These are phyloP conservation scores for Suillus tomentosus DNA, from an alignment of 768 basidiomycete genomes.

Conservation along the genomic window DNA sequence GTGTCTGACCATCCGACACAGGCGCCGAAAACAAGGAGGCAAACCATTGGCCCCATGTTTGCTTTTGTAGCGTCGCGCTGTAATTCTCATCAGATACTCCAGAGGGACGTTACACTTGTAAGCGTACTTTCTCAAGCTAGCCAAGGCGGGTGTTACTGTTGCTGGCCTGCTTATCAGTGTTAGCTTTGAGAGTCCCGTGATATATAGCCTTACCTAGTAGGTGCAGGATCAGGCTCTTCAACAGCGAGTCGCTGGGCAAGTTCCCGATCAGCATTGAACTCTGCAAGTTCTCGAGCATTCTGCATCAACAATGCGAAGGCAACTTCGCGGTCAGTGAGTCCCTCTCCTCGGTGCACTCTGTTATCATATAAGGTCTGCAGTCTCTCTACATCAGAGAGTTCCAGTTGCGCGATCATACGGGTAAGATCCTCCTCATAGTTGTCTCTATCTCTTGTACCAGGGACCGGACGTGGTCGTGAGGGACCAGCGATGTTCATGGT, in stretches of 20 bases:
- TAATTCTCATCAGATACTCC: neutral
- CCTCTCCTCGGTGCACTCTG: slow-evolving; percentile 11
- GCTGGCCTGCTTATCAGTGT: neutral
- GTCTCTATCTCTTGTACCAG: slow-evolving; percentile 21
- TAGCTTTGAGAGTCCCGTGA: neutral
- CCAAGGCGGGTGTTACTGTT: neutral
- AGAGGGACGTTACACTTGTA: neutral
- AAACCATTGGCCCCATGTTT: slow-evolving; percentile 27
- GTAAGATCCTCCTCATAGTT: slow-evolving; percentile 29
- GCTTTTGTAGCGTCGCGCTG: neutral
- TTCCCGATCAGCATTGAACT: slow-evolving; percentile 22
- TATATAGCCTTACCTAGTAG: neutral
- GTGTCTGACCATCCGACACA: neutral
- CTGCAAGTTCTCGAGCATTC: slow-evolving; percentile 23
- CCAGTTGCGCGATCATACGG: slow-evolving; percentile 23
- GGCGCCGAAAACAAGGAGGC: slow-evolving; percentile 12
- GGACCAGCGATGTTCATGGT: slow-evolving; percentile 31
- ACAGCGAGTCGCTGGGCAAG: slow-evolving; percentile 24
- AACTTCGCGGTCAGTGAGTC: slow-evolving; percentile 25
- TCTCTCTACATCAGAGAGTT: slow-evolving; percentile 22
- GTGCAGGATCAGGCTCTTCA: slow-evolving; percentile 8
- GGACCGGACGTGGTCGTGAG: slow-evolving; percentile 16
- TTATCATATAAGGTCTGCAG: slow-evolving; percentile 15
- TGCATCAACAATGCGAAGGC: slow-evolving; percentile 28
- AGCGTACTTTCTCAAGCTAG: neutral